A percentile compares a stretch with the other conserved stretches of the same genome.
Evolutionary conservation across 176 grass and related monocot species (phyloP).

Genomic region (Puya raimondii): DNA sequence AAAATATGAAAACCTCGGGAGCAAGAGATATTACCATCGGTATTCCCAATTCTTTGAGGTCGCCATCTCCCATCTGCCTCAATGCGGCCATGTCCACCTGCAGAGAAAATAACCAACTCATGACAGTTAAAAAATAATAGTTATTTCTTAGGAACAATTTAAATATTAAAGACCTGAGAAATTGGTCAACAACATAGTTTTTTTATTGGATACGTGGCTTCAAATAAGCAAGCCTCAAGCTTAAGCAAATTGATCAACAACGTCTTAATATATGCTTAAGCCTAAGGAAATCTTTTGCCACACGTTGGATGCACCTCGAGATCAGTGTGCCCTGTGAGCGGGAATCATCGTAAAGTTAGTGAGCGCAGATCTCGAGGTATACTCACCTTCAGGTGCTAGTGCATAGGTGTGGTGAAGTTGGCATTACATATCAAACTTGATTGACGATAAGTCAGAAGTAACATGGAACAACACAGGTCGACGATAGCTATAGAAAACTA

Average conservation of each 20-base stretch:
- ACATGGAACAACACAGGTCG: not conserved
- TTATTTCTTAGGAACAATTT: not conserved
- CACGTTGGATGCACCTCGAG: too few species aligned
- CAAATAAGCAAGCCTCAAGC: too few species aligned
- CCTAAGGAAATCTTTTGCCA: too few species aligned
- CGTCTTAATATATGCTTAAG: too few species aligned
- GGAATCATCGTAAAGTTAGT: too few species aligned
- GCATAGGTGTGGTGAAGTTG: not conserved
- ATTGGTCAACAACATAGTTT: too few species aligned
- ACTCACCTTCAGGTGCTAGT: not conserved
- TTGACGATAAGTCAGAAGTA: not conserved
- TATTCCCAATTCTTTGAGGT: slow-evolving; percentile 92
- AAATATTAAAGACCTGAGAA: not conserved
- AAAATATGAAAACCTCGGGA: not conserved
- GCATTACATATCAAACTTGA: not conserved
- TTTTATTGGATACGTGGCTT: too few species aligned
- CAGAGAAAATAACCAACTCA: slow-evolving; percentile 21
- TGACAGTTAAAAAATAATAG: not conserved
- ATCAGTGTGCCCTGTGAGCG: too few species aligned
- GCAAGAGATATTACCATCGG: slow-evolving; percentile 60
- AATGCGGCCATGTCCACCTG: slow-evolving; percentile 88
- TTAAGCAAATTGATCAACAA: too few species aligned
- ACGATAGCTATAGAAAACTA: too few species aligned
- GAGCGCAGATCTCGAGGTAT: too few species aligned
- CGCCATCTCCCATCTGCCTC: slow-evolving; percentile 78